Evolutionary conservation across 1,284 basidiomycete genomes (phyloP), one percentile per base, ranked within the genome.

Genomic region (Dichomitus squalens): DNA sequence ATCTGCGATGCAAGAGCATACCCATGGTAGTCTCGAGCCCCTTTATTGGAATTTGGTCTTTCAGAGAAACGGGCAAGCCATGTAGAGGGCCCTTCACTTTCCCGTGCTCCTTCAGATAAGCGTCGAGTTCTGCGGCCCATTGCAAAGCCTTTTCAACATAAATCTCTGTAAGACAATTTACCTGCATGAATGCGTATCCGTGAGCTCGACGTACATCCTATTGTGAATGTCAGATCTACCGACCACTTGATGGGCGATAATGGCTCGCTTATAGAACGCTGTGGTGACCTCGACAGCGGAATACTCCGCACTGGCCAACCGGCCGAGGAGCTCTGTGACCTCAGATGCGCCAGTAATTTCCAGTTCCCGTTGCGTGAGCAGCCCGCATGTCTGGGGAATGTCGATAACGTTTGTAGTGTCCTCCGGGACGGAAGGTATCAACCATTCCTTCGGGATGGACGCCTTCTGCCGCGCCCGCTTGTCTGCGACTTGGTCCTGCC

Each of bases 11-110:
- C 6, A 33, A 8, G 23, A 16, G n/a, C 34, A 16, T 64, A 77
- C 84, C 83, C 76, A 83, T 81, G 6, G 79, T 81, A 0, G 83
- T 78, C 53, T 86, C 83, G 4, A 82, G 68, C 0, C 83, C 85
- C 63, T 81, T 76, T 59, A 88, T 75, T 53, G 73, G 74, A 52
- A 88, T 76, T 64, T 79, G 77, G 59, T 79, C 78, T 64, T 81
- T 80, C 57, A 83, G 64, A 14, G 75, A 78, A 34, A 83, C 68
- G 0, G 81, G 81, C 3, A 84, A 66, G 4, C 81, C 82, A 58
- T 83, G 80, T 21, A 83, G 70, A 7, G 80, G 79, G 4, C 82
- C 82, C 9, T 77, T 66, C 1, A 72, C 59, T 47, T 68, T 71
- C 0, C 76, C 77, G 1, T 71, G 76, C 34, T 65, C 59, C 25